Evolutionary conservation across 768 basidiomycete species (phyloP), one percentile per base, ranked within the genome.

Genomic region (Suillus spraguei): DNA sequence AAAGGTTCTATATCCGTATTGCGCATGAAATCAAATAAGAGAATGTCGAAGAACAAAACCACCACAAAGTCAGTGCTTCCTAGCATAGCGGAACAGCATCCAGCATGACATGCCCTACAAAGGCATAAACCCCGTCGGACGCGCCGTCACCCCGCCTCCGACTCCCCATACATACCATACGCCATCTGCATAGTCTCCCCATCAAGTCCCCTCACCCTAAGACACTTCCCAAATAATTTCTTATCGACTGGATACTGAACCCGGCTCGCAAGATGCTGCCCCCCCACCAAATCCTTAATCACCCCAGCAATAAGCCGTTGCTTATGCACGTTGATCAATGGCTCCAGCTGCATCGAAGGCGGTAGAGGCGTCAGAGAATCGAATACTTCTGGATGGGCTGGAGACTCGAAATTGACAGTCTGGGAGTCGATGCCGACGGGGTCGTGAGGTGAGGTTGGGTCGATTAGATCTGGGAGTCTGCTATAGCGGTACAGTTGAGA

Each of bases 251-350:
- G 81, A 66, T 85, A 89, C 42, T 90, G 85, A 35, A 92, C 81
- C 33, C 85, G 84, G 63, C 88, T 87, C 2, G 93, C 91, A 11
- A 93, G 83, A 69, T 94, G 93, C 71, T 94, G 93, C 2, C 91
- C 91, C 11, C 89, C 87, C 10, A 94, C 91, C 61, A 94, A 77
- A 8, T 85, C 83, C 73, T 93, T 92, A 78, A 94, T 91, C 47
- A 92, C 88, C 17, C 83, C 84, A 11, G 93, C 91, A 60, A 92
- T 90, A 67, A 89, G 77, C 41, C 93, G 86, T 71, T 95, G 93
- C 75, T 95, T 94, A 75, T 94, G 91, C 7, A 95, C 89, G 71
- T 94, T 95, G 77, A 95, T 92, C 63, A 95, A 76, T 4, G 92
- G 92, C 69, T 94, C 92, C 35, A 95, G 83, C 65, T 88, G 85